These are phyloP conservation scores for Scheffersomyces spartinae DNA, from an alignment of 805 yeast species.

Conservation along the genomic window DNA sequence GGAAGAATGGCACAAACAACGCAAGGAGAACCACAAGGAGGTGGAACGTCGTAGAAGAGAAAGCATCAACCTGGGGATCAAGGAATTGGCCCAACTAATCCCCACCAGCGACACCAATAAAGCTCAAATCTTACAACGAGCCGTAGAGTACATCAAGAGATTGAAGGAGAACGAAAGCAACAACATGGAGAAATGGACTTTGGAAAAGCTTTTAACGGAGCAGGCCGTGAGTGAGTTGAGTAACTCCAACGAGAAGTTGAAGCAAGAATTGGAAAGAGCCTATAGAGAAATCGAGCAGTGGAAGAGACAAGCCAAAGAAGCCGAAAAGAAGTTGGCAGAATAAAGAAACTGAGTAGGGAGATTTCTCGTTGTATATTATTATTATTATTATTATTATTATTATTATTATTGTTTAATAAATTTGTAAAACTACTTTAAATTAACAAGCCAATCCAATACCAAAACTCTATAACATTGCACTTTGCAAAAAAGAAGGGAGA, in stretches of 20 bases:
- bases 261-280: slow-evolving; percentile 80
- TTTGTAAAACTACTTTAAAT: not conserved
- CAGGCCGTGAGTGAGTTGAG: slow-evolving; percentile 83
- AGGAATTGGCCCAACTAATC: slow-evolving; percentile 61
- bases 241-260: slow-evolving; percentile 77
- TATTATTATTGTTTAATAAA: not conserved
- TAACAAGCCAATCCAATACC: too few relatives aligned
- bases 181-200: slow-evolving; percentile 88
- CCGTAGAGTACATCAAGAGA: slow-evolving; percentile 83
- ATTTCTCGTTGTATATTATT: not conserved
- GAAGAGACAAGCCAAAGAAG: slow-evolving; percentile 34
- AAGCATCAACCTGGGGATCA: slow-evolving; percentile 77
- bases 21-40: slow-evolving; percentile 89
- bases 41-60: slow-evolving; percentile 91
- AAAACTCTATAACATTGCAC: too few relatives aligned
- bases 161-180: slow-evolving; percentile 83
- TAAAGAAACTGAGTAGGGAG: slow-evolving; percentile 2
- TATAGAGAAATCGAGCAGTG: slow-evolving; percentile 85
- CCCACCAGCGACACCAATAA: slow-evolving; percentile 84
- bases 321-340: slow-evolving; percentile 17
- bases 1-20: slow-evolving; percentile 72
- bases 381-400: not conserved
- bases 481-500: too few relatives aligned
- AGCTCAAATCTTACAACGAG: slow-evolving; percentile 78
- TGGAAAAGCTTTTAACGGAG: slow-evolving; percentile 84